These are phyloP conservation scores for Pseudocercospora fuligena DNA, from an alignment of 2,329 filamentous ascomycete genomes.

Conservation along the genomic window DNA sequence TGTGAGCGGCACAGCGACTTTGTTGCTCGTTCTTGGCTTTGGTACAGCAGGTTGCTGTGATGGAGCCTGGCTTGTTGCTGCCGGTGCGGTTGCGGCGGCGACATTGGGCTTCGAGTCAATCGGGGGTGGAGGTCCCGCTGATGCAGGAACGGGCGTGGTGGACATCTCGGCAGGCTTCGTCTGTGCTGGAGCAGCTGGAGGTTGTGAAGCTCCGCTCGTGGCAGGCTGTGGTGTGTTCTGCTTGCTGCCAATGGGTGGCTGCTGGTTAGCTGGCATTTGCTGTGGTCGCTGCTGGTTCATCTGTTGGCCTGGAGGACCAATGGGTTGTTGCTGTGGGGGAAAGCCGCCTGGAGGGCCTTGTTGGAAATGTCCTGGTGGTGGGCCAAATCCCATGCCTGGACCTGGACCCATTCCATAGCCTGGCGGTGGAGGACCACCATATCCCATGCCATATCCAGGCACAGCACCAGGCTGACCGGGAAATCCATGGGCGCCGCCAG, in stretches of 20 bases:
- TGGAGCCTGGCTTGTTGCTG: conserved; percentile 45
- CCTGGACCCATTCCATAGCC: conserved; percentile 29
- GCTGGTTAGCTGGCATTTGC: conserved; percentile 54
- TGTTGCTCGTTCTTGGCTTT: conserved; percentile 52
- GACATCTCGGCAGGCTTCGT: conserved; percentile 43
- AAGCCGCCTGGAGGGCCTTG: conserved; percentile 53
- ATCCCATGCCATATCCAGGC: conserved; percentile 64
- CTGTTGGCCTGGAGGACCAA: conserved; percentile 58
- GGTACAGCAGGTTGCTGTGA: conserved; percentile 37
- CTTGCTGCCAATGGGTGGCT: conserved; percentile 44
- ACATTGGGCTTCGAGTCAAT: conserved; percentile 71
- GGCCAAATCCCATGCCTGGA: conserved; percentile 20
- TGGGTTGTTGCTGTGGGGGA: conserved; percentile 51
- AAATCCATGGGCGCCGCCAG: conserved; percentile 51
- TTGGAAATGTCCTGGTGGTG: conserved; percentile 54
- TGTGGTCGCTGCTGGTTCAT: conserved; percentile 47
- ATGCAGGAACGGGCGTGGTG: conserved; percentile 50
- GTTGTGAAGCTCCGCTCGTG: conserved; percentile 31
- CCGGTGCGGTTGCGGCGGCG: conserved; percentile 60
- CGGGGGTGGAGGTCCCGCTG: conserved; percentile 64
- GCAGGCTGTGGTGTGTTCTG: conserved; percentile 42
- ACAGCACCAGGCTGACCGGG: conserved; percentile 49
- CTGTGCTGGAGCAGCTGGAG: conserved; percentile 27
- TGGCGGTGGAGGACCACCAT: conserved; percentile 68
- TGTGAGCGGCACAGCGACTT: conserved; percentile 66